Base-by-base conservation (phyloP, 192 early-diverging fungal genomes). In the Coemansia sp. region DNA sequence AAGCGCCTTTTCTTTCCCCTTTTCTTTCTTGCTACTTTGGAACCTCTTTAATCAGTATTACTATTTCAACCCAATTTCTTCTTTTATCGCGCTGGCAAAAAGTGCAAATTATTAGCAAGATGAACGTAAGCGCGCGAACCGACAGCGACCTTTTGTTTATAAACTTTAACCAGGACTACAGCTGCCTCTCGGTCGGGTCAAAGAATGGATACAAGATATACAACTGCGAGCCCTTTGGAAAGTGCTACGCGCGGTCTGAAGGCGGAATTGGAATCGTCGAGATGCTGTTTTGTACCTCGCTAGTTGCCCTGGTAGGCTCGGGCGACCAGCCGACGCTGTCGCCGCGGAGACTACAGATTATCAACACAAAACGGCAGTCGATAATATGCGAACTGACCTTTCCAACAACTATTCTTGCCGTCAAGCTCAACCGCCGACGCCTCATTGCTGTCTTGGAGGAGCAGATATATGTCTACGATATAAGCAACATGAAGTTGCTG, bases 371-470 rank as follows among this genome's bases (percentile, higher is more conserved):
- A 92, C 83, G 95, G 66, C 92, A 96, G 85, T 93, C 94, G 4
- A 95, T 93, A 45, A 97, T 99, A 60, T 99, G 97, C 76, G 95
- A 99, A 77, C 88, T 99, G 38, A 92, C 92, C 4, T 99, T 97
- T 68, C 89, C 91, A 2, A 95, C 93, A 0, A 87, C 94, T 3
- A 94, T 99, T 55, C 79, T 99, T 53, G 90, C 94, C 0, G 94
- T 99, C 14, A 97, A 97, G 81, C 85, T 99, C 62, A 99, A 99
- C 84, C 84, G 96, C 34, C 91, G 92, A 64, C 86, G 94, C 38
- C 84, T 99, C 9, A 88, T 98, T 37, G 95, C 97, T 9, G 91
- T 96, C 24, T 86, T 99, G 34, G 97, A 99, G 67, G 93, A 95
- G 76, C 92, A 92, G 65, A 95, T 97, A 42, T 97, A 93, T 76